A percentile compares a stretch with the other conserved stretches of the same genome.
These are phyloP conservation scores for Logfia minima DNA, from an alignment of 129 eudicot species.

Conservation along the genomic window DNA sequence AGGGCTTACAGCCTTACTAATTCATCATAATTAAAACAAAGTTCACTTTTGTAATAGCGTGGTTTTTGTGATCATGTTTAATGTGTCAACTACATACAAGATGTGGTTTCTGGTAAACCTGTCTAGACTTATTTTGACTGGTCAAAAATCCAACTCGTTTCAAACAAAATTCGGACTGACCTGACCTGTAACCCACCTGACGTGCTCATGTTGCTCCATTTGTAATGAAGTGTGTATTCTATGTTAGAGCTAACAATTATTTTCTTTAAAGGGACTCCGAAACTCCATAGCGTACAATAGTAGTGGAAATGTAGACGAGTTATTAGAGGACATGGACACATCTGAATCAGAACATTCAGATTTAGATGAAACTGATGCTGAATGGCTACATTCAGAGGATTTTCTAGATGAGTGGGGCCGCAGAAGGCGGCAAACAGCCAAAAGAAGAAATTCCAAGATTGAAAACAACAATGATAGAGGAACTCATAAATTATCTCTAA, in stretches of 20 bases:
- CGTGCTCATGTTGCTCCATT: neutral
- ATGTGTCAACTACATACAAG: neutral
- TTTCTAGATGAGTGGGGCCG: constrained; percentile 43
- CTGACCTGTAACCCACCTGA: neutral
- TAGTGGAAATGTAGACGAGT: constrained; percentile 34
- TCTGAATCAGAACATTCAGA: constrained; percentile 63
- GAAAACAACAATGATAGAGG: constrained; percentile 21
- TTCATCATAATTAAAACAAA: neutral
- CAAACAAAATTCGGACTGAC: neutral
- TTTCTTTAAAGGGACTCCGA: constrained; percentile 54
- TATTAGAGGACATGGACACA: constrained; percentile 87
- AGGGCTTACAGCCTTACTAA: neutral
- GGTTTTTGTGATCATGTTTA: neutral
- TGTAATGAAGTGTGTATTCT: neutral
- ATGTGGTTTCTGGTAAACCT: neutral
- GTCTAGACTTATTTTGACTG: neutral
- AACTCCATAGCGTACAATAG: constrained; percentile 46
- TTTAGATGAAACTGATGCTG: constrained; percentile 36
- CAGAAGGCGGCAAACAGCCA: constrained; percentile 26
- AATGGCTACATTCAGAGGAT: constrained; percentile 47
- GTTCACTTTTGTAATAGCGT: neutral
- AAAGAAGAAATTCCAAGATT: constrained; percentile 40
- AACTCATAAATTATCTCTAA: constrained; percentile 26
- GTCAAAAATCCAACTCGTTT: neutral
- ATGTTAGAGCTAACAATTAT: neutral